Evolutionary conservation across 768 basidiomycete species (phyloP), one percentile per base, ranked within the genome.

Genomic region (Pulveroboletus sp.): DNA sequence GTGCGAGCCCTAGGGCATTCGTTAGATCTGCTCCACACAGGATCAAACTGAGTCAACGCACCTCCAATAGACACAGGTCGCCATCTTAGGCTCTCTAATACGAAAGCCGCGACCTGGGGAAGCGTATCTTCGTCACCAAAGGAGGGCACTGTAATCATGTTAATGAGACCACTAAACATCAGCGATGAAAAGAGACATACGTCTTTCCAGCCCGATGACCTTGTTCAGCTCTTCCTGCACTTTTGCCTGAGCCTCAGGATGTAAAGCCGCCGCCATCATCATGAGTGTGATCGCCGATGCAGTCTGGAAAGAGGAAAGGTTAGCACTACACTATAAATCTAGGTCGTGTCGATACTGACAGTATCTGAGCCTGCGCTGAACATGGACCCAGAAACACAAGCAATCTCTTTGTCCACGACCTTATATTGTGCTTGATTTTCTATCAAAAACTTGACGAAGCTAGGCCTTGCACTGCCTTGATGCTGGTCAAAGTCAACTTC

Each of bases 201-300:
- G 25, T 50, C 57, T 58, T 6, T 56, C 72, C 13, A 69, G 57
- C 2, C 80, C 80, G 27, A 82, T 60, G 9, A 83, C 72, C 1
- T 43, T 45, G 41, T 81, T 80, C 0, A 85, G 65, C 48, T 85
- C 79, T 16, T 75, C 71, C 39, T 80, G 80, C 1, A 81, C 75
- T 24, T 52, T 68, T 2, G 58, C 61, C 43, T 82, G 80, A 1
- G 78, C 70, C 13, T 75, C 71, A 0, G 78, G 77, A 51, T 78
- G 75, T 37, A 69, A 68, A 3, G 76, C 75, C 9, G 81, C 75
- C 2, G 81, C 80, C 69, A 83, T 72, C 27, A 82, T 67, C n/a
- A 68, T 66, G 24, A 82, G 64, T 35, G 74, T 75, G 40, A 82
- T 80, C 0, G 76, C 80, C 3, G 77, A 74, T 0, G 69, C 65